phyloP scores from a whole-genome alignment of 2,329 filamentous ascomycete species.

The Colletotrichum sublineola region DNA sequence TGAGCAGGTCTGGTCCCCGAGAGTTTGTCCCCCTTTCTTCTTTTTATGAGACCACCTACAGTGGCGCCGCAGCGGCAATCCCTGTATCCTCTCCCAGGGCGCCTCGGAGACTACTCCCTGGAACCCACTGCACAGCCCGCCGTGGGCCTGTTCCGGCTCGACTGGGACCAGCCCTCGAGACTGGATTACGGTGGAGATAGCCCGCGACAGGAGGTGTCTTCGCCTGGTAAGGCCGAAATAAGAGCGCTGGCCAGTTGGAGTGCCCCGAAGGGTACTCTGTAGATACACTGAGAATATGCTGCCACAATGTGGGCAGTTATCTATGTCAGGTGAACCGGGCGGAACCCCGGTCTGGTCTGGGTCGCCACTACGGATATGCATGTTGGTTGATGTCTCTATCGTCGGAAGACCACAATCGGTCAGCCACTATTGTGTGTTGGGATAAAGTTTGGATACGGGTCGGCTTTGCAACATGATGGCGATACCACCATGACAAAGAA shows the following conservation, averaged over 20 bases:
- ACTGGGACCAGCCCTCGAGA: background rate
- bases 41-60: background rate
- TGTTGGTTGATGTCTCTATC: too few species aligned
- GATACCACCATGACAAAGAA: background rate
- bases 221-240: too few species aligned
- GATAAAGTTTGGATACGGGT: too few species aligned
- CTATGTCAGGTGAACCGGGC: background rate
- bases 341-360: too few species aligned
- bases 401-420: background rate
- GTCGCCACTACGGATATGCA: too few species aligned
- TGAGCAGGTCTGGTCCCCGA: background rate
- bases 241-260: too few species aligned
- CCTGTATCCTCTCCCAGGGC: background rate
- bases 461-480: background rate
- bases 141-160: background rate
- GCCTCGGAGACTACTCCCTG: background rate
- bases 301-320: too few species aligned
- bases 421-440: too few species aligned
- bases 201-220: background rate
- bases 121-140: constrained; percentile 14
- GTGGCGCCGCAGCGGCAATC: constrained; percentile 11
- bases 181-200: too few species aligned
- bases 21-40: background rate
- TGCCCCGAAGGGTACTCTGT: background rate
- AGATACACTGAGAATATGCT: too few species aligned